Evolutionary conservation across 1,139 yeast species (phyloP).

Genomic region (Blastobotrys ciferrii): DNA sequence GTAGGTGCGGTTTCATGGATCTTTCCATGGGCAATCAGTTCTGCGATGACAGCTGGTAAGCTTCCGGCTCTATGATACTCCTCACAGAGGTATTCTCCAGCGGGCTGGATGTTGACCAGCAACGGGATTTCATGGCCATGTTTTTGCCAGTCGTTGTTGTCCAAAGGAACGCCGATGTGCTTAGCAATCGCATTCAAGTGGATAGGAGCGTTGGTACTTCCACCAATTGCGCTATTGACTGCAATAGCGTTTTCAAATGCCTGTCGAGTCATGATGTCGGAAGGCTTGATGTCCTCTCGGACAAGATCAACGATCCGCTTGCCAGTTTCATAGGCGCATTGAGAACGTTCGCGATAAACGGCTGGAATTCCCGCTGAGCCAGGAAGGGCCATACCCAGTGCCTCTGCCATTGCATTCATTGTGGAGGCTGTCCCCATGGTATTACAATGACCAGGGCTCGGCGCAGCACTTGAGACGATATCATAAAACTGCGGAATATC

Average conservation of each 20-base stretch:
- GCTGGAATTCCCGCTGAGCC: constrained; percentile 30
- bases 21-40: constrained; percentile 21
- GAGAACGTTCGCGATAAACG: constrained; percentile 26
- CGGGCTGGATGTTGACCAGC: constrained; percentile 27
- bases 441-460: constrained; percentile 28
- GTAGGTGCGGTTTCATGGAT: constrained; percentile 23
- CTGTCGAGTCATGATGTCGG: constrained; percentile 25
- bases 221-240: constrained; percentile 27
- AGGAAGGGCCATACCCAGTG: constrained; percentile 29
- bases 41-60: constrained; percentile 25
- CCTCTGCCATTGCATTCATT: constrained; percentile 29
- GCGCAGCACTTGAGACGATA: constrained; percentile 24
- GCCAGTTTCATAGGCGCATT: constrained; percentile 27
- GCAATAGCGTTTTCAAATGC: constrained; percentile 29
- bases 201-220: constrained; percentile 28
- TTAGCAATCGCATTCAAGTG: constrained; percentile 29
- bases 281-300: constrained; percentile 21
- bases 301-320: constrained; percentile 24
- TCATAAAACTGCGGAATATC: constrained; percentile 23
- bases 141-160: constrained; percentile 26
- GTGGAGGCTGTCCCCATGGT: constrained; percentile 31
- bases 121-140: constrained; percentile 26
- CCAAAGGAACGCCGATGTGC: constrained; percentile 24
- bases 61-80: constrained; percentile 28
- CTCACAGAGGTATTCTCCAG: constrained; percentile 27